Evolutionary conservation across 305 asterid genomes (phyloP).

Genomic region (Caryopteris hybrid): DNA sequence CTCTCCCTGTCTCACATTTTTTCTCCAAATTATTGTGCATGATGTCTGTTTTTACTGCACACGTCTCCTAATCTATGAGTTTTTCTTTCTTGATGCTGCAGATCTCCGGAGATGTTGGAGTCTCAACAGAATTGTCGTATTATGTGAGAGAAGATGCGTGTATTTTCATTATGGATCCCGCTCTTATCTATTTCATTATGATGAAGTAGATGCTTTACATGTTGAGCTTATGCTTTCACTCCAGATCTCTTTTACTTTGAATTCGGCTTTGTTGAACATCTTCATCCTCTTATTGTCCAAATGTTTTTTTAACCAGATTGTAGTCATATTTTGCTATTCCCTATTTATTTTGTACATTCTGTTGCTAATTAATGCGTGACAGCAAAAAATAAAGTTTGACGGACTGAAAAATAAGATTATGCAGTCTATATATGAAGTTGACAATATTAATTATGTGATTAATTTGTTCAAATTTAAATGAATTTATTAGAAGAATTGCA

Average conservation of each 20-base stretch:
- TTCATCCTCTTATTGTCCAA: too few relatives aligned
- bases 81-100: constrained; percentile 28
- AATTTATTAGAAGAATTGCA: too few relatives aligned
- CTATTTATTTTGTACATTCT: too few relatives aligned
- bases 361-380: too few relatives aligned
- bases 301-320: neutral
- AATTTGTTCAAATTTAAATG: too few relatives aligned
- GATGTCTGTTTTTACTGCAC: neutral
- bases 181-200: neutral
- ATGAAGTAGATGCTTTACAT: constrained; percentile 4
- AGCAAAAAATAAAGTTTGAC: too few relatives aligned
- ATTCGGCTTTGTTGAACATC: constrained; percentile 2
- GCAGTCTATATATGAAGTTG: too few relatives aligned
- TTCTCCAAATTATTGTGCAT: neutral
- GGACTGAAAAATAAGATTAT: too few relatives aligned
- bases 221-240: neutral
- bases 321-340: neutral
- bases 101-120: constrained; percentile 81
- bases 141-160: constrained; percentile 41
- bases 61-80: neutral
- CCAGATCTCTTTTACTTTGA: neutral
- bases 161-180: neutral
- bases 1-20: neutral
- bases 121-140: constrained; percentile 69
- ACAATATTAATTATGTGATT: too few relatives aligned